Evolutionary conservation across 2,329 filamentous ascomycete genomes (phyloP), one percentile per base, ranked within the genome.

Genomic region (Botrytis fragariae): DNA sequence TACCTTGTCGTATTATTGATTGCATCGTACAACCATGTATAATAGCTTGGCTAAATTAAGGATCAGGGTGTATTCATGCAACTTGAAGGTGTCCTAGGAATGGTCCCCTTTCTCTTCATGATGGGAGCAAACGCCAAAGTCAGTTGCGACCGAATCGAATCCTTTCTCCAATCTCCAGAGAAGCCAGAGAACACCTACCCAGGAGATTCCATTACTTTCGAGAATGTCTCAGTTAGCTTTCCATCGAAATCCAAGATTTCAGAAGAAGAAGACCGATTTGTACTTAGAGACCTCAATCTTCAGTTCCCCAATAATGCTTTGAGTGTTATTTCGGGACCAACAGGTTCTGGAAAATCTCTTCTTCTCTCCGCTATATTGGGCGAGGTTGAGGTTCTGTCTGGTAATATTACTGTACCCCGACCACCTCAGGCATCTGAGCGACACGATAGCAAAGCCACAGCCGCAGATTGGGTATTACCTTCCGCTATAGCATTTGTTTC

Each of bases 331-430:
- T 92, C 91, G 1, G 93, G 93, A 0, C 90, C 90, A 78, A 95
- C 92, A 0, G 93, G 93, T 0, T 89, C 90, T 16, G 93, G 93
- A 35, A 95, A 95, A 83, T 93, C 90, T 79, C 83, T 95, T 57
- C 83, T 95, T 74, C 85, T 95, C 16, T 87, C 91, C 1, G 87
- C 92, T 1, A 88, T 95, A 44, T 85, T 95, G 7, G 92, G 92
- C 1, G 93, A 95, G 81, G 88, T 89, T 6, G 92, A 94, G 74
- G 79, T 94, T 9, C 80, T 94, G 0, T 82, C 84, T 0, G 93
- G 92, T 1, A 84, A 82, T 7, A 84, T 95, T 64, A 85, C 85
- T 42, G 83, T 87, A 3, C 89, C 89, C 0, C 80, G 79, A 29
- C 82, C 87, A 0, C 86, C 86, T 2, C 76, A 84, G 0, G 81